Evolutionary conservation across 495 filamentous ascomycete species (phyloP), one percentile per base, ranked within the genome.

Genomic region (Daldinia bambusicola): DNA sequence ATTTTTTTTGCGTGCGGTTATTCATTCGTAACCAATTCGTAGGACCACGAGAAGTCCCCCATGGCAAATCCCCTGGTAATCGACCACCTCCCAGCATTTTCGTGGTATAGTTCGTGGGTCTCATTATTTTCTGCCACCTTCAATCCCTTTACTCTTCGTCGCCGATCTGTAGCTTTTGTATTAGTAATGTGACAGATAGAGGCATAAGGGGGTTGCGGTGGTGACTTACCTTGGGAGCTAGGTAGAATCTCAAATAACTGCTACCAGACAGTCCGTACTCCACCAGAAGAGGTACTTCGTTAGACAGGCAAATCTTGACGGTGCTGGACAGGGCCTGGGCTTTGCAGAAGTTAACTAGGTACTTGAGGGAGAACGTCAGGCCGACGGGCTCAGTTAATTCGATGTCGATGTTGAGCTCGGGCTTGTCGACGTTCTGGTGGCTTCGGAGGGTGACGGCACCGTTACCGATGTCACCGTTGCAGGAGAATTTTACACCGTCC

Each of bases 301-400:
- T 94, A 53, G 94, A 97, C 55, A 99, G 86, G 82, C 92, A 94
- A 72, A 99, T 88, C 79, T 91, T 94, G 75, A 99, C 95, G 57
- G 87, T 86, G 76, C 77, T 82, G 61, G 93, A 95, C 61, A 99
- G 84, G 59, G 90, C 89, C 76, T 91, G 90, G 40, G 95, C 95
- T 86, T 99, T 99, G 90, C 95, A 98, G 86, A 99, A 99, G 87
- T 97, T 97, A 88, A 96, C 93, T 5, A 99, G 89, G 84, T 99
- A 99, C 82, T 99, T 99, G 73, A 98, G 92, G 50, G 95, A 98
- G 88, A 99, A 99, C 36, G 95, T 99, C 48, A 99, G 89, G 51
- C 92, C 85, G 66, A 98, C 96, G 62, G 96, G 93, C 84, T 99
- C 95, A 51, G 89, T 90, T 55, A 99, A 89, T 70, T 92, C 88